These are phyloP conservation scores for Maudiozyma barnettii DNA, from an alignment of 805 yeast genomes.

Conservation along the genomic window DNA sequence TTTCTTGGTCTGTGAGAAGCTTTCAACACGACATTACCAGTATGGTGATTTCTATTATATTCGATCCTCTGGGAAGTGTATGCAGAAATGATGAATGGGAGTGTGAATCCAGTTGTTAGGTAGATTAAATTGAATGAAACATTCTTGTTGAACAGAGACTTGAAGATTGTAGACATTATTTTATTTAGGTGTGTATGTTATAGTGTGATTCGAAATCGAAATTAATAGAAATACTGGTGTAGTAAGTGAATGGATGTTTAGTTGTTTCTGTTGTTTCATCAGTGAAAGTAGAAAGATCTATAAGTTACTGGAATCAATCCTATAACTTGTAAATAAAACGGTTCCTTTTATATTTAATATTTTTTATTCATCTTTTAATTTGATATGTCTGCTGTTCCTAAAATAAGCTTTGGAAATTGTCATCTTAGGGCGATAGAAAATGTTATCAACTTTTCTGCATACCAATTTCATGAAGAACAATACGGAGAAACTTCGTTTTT, in stretches of 20 bases:
- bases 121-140: background rate
- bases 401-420: no score
- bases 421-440: no score
- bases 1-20: slow-evolving; percentile 15
- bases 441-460: no score
- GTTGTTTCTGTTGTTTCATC: no score
- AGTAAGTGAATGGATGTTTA: background rate
- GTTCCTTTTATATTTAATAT: no score
- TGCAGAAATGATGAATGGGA: slow-evolving; percentile 22
- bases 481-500: no score
- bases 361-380: no score
- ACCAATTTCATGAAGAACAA: no score
- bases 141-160: background rate
- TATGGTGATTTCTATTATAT: slow-evolving; percentile 6
- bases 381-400: no score
- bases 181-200: background rate
- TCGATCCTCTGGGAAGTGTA: slow-evolving; percentile 4
- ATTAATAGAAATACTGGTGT: background rate
- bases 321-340: no score
- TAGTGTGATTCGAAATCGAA: background rate
- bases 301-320: no score
- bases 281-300: no score
- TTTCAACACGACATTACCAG: slow-evolving; percentile 7
- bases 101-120: slow-evolving; percentile 13
- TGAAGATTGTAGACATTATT: background rate